Evolutionary conservation across 371 early-diverging fungal genomes (phyloP).

Genomic region (Cokeromyces recurvatus): DNA sequence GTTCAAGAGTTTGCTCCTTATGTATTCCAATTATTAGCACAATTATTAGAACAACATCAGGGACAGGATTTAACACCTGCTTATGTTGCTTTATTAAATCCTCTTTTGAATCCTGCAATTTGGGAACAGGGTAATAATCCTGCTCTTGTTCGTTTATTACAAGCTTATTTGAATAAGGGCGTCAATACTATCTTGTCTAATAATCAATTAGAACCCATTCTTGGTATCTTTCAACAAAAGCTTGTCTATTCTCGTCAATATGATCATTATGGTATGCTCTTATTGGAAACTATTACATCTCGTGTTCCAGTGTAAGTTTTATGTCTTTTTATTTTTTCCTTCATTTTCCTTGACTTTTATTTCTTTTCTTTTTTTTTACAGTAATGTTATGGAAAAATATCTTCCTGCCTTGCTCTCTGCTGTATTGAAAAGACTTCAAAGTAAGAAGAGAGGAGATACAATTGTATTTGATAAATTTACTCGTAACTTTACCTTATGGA

Average conservation of each 20-base stretch:
- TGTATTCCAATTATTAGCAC: constrained; percentile 92
- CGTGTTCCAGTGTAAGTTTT: constrained; percentile 65
- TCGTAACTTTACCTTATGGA: constrained; percentile 74
- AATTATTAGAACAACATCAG: constrained; percentile 76
- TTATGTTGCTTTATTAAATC: constrained; percentile 69
- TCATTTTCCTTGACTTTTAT: no score
- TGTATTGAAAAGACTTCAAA: constrained; percentile 74
- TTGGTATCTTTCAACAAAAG: constrained; percentile 92
- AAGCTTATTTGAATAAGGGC: constrained; percentile 78
- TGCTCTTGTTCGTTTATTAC: constrained; percentile 84
- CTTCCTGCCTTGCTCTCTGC: constrained; percentile 73
- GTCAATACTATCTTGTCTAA: constrained; percentile 55
- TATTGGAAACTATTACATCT: constrained; percentile 69
- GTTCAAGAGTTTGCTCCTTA: constrained; percentile 93
- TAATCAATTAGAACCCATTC: constrained; percentile 73
- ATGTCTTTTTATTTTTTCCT: not conserved
- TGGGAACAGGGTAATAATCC: constrained; percentile 96
- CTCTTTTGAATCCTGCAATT: constrained; percentile 77
- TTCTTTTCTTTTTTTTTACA: constrained; percentile 2
- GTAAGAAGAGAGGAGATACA: constrained; percentile 51
- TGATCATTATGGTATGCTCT: constrained; percentile 82
- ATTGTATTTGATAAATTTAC: constrained; percentile 56
- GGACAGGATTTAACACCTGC: constrained; percentile 61
- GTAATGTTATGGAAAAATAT: constrained; percentile 57
- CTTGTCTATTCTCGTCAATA: constrained; percentile 80